Conservation (phyloP, 495 filamentous ascomycete species). For the Trichocladium antarcticum region DNA sequence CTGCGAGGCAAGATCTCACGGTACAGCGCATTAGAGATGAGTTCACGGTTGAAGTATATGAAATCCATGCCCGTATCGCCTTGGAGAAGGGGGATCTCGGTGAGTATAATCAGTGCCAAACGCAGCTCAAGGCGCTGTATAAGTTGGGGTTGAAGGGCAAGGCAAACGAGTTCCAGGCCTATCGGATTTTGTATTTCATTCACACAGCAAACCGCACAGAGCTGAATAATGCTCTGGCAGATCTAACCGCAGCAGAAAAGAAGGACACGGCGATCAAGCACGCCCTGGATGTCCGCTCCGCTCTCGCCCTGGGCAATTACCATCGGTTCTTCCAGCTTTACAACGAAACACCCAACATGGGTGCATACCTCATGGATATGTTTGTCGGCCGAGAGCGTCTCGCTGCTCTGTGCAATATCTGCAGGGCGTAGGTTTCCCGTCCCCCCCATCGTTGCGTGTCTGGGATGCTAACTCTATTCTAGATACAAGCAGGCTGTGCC, state of each 20-base stretch:
- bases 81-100: constrained; percentile 97
- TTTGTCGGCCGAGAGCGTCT: constrained; percentile 90
- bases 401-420: constrained; percentile 77
- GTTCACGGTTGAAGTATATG: constrained; percentile 91
- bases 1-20: constrained; percentile 91
- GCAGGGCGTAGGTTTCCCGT: constrained; percentile 67
- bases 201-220: constrained; percentile 96
- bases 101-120: constrained; percentile 99
- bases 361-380: constrained; percentile 97
- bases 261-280: constrained; percentile 73
- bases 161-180: constrained; percentile 92
- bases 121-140: constrained; percentile 87
- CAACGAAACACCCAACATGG: constrained; percentile 91
- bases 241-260: constrained; percentile 96
- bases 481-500: constrained; percentile 88
- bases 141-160: constrained; percentile 75
- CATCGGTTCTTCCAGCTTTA: constrained; percentile 95
- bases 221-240: constrained; percentile 94
- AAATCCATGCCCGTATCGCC: constrained; percentile 95
- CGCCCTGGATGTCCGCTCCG: constrained; percentile 81
- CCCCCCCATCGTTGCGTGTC: neutral
- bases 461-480: constrained; percentile 26
- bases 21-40: constrained; percentile 94
- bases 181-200: constrained; percentile 99
- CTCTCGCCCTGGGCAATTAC: constrained; percentile 87